Evolutionary conservation across 2,329 filamentous ascomycete genomes (phyloP).

Genomic region (Penicillium paneum): DNA sequence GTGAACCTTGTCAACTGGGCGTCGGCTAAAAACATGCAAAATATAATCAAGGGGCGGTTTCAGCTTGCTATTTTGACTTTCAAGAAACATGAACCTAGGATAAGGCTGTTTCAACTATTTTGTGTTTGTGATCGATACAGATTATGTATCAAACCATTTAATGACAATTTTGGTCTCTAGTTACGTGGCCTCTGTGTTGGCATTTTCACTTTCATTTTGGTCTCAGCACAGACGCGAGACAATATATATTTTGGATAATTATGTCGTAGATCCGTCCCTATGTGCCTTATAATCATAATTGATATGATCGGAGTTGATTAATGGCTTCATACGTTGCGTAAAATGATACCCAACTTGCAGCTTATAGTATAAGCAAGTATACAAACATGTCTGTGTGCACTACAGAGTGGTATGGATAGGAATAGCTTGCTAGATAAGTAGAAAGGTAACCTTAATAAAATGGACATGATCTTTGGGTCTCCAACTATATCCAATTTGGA

Average conservation of each 20-base stretch:
- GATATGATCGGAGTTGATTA: no score
- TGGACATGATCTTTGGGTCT: no score
- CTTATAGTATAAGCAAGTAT: not conserved
- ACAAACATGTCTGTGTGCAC: not conserved
- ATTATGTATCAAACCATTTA: not conserved
- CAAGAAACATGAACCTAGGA: not conserved
- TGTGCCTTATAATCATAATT: not conserved
- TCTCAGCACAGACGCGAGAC: not conserved
- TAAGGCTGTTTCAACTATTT: not conserved
- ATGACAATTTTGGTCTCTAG: not conserved
- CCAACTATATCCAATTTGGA: not conserved
- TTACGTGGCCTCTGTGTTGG: not conserved
- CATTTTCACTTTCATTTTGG: not conserved
- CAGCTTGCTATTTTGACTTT: not conserved
- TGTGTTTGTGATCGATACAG: not conserved
- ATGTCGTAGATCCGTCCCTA: no score
- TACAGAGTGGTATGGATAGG: not conserved
- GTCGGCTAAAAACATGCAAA: not conserved
- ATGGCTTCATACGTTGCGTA: not conserved
- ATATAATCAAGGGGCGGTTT: not conserved
- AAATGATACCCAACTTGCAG: not conserved
- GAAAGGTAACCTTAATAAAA: no score
- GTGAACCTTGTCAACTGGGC: not conserved
- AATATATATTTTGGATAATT: not conserved
- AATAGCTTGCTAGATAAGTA: not conserved